These are phyloP conservation scores for Boletus subparvulus DNA, from an alignment of 768 basidiomycete genomes.

Conservation along the genomic window DNA sequence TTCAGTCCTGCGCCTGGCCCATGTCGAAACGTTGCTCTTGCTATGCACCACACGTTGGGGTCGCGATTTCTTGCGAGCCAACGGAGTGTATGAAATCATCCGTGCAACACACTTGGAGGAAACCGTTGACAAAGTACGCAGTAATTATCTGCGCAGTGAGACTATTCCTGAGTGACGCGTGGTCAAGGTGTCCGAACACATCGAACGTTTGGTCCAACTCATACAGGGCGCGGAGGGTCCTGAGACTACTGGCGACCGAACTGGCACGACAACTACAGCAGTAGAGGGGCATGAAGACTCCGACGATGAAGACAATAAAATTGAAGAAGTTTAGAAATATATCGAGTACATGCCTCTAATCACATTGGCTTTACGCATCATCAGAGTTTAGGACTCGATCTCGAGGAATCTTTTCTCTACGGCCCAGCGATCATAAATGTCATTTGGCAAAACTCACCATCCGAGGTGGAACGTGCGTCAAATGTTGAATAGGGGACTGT, in stretches of 20 bases:
- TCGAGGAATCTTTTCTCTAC: background rate
- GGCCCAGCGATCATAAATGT: background rate
- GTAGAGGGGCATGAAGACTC: constrained; percentile 27
- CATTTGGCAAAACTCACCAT: background rate
- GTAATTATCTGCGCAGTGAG: background rate
- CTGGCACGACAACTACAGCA: constrained; percentile 21
- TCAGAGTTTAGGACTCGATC: background rate
- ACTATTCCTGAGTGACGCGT: background rate
- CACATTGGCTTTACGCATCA: constrained; percentile 3
- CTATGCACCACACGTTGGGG: constrained; percentile 90
- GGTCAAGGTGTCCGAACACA: constrained; percentile 75
- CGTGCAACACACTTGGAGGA: constrained; percentile 77
- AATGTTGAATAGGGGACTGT: constrained; percentile 1
- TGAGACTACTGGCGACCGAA: constrained; percentile 42
- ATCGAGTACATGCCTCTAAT: constrained; percentile 16
- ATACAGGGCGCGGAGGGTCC: constrained; percentile 74
- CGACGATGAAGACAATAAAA: constrained; percentile 69
- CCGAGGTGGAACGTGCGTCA: constrained; percentile 1
- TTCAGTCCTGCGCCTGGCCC: constrained; percentile 68
- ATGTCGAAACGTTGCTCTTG: constrained; percentile 87
- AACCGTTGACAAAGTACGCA: constrained; percentile 67
- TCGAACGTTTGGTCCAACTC: constrained; percentile 86
- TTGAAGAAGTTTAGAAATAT: constrained; percentile 66
- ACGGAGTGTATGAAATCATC: constrained; percentile 87
- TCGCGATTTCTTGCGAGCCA: constrained; percentile 70